These are phyloP conservation scores for Trichoderma oligosporum DNA, from an alignment of 2,329 filamentous ascomycete genomes.

Conservation along the genomic window DNA sequence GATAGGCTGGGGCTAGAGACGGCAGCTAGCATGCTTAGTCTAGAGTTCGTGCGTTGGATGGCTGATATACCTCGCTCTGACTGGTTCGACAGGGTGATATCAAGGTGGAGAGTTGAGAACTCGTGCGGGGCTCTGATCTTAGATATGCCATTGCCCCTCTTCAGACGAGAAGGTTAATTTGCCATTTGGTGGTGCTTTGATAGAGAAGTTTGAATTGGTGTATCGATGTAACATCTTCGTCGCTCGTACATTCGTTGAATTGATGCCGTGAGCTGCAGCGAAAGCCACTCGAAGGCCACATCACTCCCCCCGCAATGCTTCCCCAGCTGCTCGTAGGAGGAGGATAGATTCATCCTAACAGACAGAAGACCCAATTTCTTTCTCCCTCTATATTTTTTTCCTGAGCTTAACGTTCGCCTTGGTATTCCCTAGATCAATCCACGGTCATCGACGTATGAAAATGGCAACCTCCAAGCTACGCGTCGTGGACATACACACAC, in stretches of 20 bases:
- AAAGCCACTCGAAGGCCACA: background rate
- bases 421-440: background rate
- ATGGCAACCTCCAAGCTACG: slow-evolving; percentile 37
- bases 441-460: background rate
- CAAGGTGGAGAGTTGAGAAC: slow-evolving; percentile 5
- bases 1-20: slow-evolving; percentile 7
- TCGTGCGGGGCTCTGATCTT: slow-evolving; percentile 13
- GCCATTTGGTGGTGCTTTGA: background rate
- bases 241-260: background rate
- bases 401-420: background rate
- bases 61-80: slow-evolving; percentile 5
- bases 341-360: background rate
- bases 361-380: background rate
- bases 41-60: background rate
- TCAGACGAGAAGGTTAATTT: background rate
- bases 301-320: background rate
- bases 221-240: slow-evolving; percentile 10
- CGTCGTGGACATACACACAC: slow-evolving; percentile 65
- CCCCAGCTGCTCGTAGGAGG: background rate
- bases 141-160: slow-evolving; percentile 5
- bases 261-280: background rate
- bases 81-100: slow-evolving; percentile 8
- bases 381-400: background rate
- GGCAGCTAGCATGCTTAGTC: slow-evolving; percentile 3
- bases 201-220: background rate